Evolutionary conservation across 306 rosid genomes (phyloP).

Genomic region (Begonia fuchsioides): DNA sequence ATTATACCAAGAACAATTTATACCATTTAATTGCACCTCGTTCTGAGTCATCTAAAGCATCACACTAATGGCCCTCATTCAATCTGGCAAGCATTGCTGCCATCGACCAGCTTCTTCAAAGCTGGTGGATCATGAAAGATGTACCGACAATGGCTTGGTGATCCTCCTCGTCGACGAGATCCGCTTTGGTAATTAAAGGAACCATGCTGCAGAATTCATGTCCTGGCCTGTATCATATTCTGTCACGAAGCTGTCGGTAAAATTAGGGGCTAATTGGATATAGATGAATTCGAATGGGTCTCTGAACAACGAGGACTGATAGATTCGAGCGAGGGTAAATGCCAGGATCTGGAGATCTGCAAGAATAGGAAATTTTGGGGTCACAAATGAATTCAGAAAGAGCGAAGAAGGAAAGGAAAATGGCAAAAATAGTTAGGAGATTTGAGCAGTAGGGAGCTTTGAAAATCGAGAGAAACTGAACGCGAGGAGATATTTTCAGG

Average conservation of each 20-base stretch:
- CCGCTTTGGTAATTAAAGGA: conserved; percentile 6
- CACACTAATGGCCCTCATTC: no score
- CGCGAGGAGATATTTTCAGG: conserved; percentile 42
- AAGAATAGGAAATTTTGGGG: conserved; percentile 5
- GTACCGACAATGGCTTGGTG: conserved; percentile 5
- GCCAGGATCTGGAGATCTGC: conserved; percentile 1
- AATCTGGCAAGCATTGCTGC: no score
- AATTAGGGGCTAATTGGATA: conserved; percentile 5
- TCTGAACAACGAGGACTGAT: conserved; percentile 3
- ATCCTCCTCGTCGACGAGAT: conserved; percentile 7
- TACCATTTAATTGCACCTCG: no score
- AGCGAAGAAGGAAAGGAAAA: conserved; percentile 23
- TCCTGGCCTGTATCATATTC: conserved; percentile 12
- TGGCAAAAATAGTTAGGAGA: conserved; percentile 18
- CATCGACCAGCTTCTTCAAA: no score
- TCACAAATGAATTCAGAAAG: conserved; percentile 4
- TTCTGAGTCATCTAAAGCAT: no score
- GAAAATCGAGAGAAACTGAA: conserved; percentile 39
- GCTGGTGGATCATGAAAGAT: conserved; percentile 4
- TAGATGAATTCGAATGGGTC: neutral
- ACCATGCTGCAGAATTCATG: conserved; percentile 7
- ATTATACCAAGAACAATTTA: no score
- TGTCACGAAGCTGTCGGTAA: conserved; percentile 8
- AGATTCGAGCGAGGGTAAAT: conserved; percentile 1
- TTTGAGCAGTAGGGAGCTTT: conserved; percentile 35